These are phyloP conservation scores for Gastrolobium villosum DNA, from an alignment of 306 rosid genomes.

Conservation along the genomic window DNA sequence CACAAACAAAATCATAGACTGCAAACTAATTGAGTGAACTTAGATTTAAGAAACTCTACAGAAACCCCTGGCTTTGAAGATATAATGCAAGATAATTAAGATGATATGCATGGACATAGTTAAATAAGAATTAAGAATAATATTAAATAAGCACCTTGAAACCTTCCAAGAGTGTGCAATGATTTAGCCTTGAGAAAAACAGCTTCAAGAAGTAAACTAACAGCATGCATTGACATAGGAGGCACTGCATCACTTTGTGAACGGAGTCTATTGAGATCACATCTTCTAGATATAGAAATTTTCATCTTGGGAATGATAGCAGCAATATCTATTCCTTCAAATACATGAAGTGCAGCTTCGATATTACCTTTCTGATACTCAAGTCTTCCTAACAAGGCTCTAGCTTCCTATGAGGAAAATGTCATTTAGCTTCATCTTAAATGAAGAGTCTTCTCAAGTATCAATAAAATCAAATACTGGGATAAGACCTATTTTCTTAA, in stretches of 20 bases:
- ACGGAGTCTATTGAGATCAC: constrained; percentile 62
- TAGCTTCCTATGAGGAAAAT: constrained; percentile 76
- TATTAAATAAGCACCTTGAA: constrained; percentile 68
- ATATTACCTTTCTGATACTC: constrained; percentile 90
- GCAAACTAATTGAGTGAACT: not conserved
- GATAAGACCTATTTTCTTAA: not conserved
- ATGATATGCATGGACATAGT: constrained; percentile 9
- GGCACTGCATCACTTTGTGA: constrained; percentile 69
- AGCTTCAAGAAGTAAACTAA: constrained; percentile 93
- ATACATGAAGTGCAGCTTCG: constrained; percentile 94
- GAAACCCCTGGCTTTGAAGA: constrained; percentile 25
- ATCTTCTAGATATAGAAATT: constrained; percentile 72
- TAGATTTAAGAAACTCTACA: not conserved
- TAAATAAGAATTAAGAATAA: constrained; percentile 18
- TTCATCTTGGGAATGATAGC: constrained; percentile 78
- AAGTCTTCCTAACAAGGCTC: constrained; percentile 93
- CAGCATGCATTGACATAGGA: constrained; percentile 89
- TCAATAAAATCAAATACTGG: constrained; percentile 37
- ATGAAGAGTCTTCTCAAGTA: constrained; percentile 18
- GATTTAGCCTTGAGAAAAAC: constrained; percentile 86
- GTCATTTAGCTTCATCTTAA: constrained; percentile 39
- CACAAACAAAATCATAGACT: constrained; percentile 9
- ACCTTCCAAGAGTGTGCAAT: constrained; percentile 79
- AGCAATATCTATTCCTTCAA: constrained; percentile 92
- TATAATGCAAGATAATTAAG: constrained; percentile 20